phyloP scores from a whole-genome alignment of 371 early-diverging fungal genomes.

The Blastocladiella emersonii region DNA sequence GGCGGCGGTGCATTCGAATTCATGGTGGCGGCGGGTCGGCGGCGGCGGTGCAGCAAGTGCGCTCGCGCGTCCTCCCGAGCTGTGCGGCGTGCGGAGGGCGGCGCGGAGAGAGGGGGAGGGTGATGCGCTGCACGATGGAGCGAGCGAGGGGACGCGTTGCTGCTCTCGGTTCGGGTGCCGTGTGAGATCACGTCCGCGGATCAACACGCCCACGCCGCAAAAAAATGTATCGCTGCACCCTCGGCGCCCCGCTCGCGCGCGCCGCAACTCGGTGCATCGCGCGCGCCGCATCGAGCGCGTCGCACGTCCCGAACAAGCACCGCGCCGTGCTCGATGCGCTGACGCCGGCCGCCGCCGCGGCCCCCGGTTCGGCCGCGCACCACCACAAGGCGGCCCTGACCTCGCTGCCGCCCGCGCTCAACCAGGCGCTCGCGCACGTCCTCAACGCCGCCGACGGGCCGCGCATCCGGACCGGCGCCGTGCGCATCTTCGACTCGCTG shows the following conservation, averaged over 20 bases:
- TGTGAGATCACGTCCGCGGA: no score
- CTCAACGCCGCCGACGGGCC: neutral
- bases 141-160: no score
- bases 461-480: slow-evolving; percentile 42
- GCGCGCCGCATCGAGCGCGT: neutral
- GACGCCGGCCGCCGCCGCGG: neutral
- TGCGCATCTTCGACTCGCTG: slow-evolving; percentile 50
- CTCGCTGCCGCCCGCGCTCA: neutral
- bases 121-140: no score
- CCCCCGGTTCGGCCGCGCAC: neutral
- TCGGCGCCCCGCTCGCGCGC: neutral
- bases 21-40: no score
- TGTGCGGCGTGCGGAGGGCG: no score
- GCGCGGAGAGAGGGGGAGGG: no score
- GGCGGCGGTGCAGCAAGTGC: no score
- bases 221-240: neutral
- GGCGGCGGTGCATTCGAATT: no score
- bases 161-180: no score
- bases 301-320: neutral
- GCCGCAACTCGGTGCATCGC: neutral
- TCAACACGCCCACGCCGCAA: neutral
- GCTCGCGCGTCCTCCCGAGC: no score
- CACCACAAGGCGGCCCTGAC: neutral
- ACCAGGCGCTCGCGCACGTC: neutral
- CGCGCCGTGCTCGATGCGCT: neutral